These are phyloP conservation scores for Aureobasidium namibiae DNA, from an alignment of 2,329 filamentous ascomycete genomes.

Conservation along the genomic window DNA sequence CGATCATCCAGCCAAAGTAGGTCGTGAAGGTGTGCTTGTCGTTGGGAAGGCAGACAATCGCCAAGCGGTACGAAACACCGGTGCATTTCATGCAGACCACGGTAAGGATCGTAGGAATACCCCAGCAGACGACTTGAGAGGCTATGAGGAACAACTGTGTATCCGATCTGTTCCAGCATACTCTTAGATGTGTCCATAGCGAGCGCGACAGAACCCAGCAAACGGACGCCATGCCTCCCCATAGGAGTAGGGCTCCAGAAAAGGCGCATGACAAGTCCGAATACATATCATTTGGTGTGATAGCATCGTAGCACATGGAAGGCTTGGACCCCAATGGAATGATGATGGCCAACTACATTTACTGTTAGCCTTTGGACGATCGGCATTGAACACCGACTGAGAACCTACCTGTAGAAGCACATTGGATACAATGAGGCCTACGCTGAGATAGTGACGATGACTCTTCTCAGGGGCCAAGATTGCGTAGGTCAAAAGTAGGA, in stretches of 20 bases:
- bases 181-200: conserved; percentile 28
- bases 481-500: conserved; percentile 68
- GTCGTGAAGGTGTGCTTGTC: conserved; percentile 26
- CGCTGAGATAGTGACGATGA: conserved; percentile 78
- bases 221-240: conserved; percentile 69
- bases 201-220: conserved; percentile 52
- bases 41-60: conserved; percentile 28
- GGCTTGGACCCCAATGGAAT: conserved; percentile 67
- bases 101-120: conserved; percentile 23
- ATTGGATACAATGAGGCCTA: conserved; percentile 65
- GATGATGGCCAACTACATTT: conserved; percentile 63
- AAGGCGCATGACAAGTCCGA: conserved; percentile 68
- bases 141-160: conserved; percentile 22
- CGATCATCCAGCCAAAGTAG: conserved; percentile 31
- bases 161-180: conserved; percentile 27
- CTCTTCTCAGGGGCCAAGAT: conserved; percentile 75
- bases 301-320: conserved; percentile 67
- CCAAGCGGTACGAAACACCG: conserved; percentile 28
- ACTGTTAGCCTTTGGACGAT: background rate
- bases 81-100: conserved; percentile 21
- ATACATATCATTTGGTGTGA: conserved; percentile 77
- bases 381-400: background rate
- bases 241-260: conserved; percentile 66
- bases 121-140: conserved; percentile 21
- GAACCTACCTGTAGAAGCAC: conserved; percentile 65